Percentiles rank a stretch among this genome's conserved stretches.
phyloP scores from a whole-genome alignment of 306 rosid genomes.

The Lotus japonicus region DNA sequence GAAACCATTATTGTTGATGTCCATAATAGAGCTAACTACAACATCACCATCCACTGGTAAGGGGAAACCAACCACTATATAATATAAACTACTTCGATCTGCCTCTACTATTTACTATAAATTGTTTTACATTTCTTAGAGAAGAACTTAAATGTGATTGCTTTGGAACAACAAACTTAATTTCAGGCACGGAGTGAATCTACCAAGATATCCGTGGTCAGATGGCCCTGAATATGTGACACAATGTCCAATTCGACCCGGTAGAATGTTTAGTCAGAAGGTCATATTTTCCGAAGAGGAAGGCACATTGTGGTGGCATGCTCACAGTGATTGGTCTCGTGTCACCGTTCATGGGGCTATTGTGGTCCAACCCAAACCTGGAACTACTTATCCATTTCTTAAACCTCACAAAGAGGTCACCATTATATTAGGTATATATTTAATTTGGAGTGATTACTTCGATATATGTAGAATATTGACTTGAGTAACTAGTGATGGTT shows the following conservation, averaged over 20 bases:
- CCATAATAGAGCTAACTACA: slow-evolving; percentile 37
- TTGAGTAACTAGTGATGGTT: no score
- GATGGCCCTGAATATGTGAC: slow-evolving; percentile 58
- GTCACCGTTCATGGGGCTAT: slow-evolving; percentile 64
- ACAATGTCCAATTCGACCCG: slow-evolving; percentile 46
- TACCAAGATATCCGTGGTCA: slow-evolving; percentile 52
- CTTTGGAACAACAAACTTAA: no score
- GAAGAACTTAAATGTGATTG: no score
- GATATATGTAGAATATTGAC: no score
- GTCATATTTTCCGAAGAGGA: slow-evolving; percentile 44
- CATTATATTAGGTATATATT: no score
- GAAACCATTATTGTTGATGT: slow-evolving; percentile 51
- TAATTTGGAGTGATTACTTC: no score
- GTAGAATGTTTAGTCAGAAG: slow-evolving; percentile 32
- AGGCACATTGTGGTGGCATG: slow-evolving; percentile 70
- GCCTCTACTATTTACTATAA: no score
- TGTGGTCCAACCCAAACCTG: slow-evolving; percentile 34
- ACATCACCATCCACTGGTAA: slow-evolving; percentile 63
- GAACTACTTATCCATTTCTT: slow-evolving; percentile 45
- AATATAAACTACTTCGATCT: no score
- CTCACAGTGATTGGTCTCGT: slow-evolving; percentile 47
- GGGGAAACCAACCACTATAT: no score
- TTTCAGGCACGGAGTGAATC: slow-evolving; percentile 54
- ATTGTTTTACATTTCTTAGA: no score
- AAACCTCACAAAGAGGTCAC: slow-evolving; percentile 39